These are phyloP conservation scores for Aspergillus hiratsukae DNA, from an alignment of 2,329 filamentous ascomycete genomes.

Conservation along the genomic window DNA sequence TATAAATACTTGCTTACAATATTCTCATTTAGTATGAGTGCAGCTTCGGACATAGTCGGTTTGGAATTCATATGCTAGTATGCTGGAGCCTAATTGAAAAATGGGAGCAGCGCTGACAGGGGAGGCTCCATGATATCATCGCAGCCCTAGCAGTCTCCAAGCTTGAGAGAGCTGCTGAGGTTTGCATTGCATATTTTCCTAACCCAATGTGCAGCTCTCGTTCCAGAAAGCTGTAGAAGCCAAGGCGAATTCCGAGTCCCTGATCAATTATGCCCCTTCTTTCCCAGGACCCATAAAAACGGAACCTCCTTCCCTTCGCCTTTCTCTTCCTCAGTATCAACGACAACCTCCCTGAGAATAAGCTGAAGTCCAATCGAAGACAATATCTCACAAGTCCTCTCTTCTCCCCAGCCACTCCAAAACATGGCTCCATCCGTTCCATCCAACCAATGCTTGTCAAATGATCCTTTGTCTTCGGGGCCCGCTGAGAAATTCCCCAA, in stretches of 20 bases:
- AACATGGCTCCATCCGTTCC: conserved; percentile 31
- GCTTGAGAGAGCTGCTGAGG: too few species aligned
- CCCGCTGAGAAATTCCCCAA: conserved; percentile 46
- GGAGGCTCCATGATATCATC: too few species aligned
- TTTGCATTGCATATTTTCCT: too few species aligned
- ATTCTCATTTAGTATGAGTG: too few species aligned
- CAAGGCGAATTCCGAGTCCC: too few species aligned
- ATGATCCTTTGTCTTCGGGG: conserved; percentile 11
- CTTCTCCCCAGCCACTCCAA: conserved; percentile 39
- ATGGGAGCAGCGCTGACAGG: too few species aligned
- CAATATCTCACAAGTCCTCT: conserved; percentile 27
- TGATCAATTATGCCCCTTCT: not conserved
- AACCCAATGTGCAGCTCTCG: not conserved
- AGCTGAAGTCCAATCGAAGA: conserved; percentile 18
- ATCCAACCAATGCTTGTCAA: conserved; percentile 29
- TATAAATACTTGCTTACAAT: too few species aligned
- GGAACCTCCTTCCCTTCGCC: conserved; percentile 8
- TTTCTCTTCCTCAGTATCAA: conserved; percentile 14
- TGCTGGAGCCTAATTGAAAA: too few species aligned
- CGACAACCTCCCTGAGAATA: conserved; percentile 17
- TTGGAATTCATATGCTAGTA: too few species aligned
- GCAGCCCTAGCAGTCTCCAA: too few species aligned
- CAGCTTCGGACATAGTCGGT: too few species aligned
- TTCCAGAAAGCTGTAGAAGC: too few species aligned
- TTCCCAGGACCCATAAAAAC: conserved; percentile 19